phyloP scores from a whole-genome alignment of 2,329 filamentous ascomycete genomes.

The Aschersonia sp. region DNA sequence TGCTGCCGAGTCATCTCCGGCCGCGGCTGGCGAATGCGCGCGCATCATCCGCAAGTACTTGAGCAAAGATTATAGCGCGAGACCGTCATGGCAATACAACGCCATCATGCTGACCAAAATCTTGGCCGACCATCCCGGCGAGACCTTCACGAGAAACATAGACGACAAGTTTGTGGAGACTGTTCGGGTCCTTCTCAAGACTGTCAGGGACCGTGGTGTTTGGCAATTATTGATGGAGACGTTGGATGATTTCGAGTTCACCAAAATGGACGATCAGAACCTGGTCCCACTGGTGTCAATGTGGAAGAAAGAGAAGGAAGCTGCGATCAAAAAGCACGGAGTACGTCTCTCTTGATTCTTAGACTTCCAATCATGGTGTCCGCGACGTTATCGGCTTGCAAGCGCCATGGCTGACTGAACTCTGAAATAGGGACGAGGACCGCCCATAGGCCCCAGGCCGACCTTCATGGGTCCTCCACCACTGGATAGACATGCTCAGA shows the following conservation, averaged over 20 bases:
- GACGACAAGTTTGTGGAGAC: conserved; percentile 72
- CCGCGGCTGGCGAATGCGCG: conserved; percentile 70
- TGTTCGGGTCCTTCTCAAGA: conserved; percentile 59
- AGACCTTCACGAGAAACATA: conserved; percentile 79
- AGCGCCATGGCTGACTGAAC: neutral
- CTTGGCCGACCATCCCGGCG: conserved; percentile 79
- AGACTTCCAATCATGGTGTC: too few species aligned
- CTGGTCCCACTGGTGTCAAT: conserved; percentile 59
- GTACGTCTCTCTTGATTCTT: conserved; percentile 18
- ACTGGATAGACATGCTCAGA: conserved; percentile 28
- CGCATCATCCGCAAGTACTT: conserved; percentile 71
- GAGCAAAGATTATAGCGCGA: conserved; percentile 50
- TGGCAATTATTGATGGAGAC: conserved; percentile 81
- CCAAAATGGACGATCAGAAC: conserved; percentile 61
- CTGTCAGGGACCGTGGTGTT: conserved; percentile 59
- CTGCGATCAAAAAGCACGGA: conserved; percentile 35
- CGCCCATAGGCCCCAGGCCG: conserved; percentile 5
- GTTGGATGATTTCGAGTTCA: conserved; percentile 60
- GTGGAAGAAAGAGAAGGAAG: conserved; percentile 81
- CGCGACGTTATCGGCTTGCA: too few species aligned
- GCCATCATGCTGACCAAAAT: conserved; percentile 92
- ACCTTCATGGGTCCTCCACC: conserved; percentile 6
- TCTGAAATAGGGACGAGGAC: conserved; percentile 9
- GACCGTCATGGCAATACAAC: conserved; percentile 77
- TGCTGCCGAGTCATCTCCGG: conserved; percentile 79